These are phyloP conservation scores for Xylaria acuta DNA, from an alignment of 495 filamentous ascomycete species.

Conservation along the genomic window DNA sequence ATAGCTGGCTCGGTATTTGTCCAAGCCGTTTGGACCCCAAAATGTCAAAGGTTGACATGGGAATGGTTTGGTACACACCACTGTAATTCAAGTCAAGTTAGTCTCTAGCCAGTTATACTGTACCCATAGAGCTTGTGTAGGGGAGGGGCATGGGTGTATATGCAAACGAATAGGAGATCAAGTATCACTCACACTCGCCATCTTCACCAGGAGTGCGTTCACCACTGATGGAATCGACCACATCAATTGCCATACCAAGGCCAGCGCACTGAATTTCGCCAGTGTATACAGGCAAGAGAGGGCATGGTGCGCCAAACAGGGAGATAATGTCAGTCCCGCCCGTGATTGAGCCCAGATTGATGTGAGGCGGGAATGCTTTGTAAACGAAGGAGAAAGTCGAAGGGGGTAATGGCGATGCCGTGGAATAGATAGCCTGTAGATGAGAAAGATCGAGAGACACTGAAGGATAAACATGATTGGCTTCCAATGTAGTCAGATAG, in stretches of 20 bases:
- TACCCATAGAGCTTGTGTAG: background rate
- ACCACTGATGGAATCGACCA: slow-evolving; percentile 68
- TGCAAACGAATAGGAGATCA: background rate
- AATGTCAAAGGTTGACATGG: slow-evolving; percentile 90
- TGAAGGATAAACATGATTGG: slow-evolving; percentile 71
- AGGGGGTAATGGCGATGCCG: slow-evolving; percentile 87
- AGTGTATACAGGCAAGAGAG: slow-evolving; percentile 80
- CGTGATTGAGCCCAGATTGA: slow-evolving; percentile 85
- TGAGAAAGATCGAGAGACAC: slow-evolving; percentile 58
- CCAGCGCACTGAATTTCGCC: slow-evolving; percentile 92
- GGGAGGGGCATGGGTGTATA: background rate
- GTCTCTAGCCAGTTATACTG: background rate
- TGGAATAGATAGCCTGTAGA: slow-evolving; percentile 87
- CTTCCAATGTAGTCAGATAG: slow-evolving; percentile 90
- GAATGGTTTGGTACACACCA: slow-evolving; percentile 83
- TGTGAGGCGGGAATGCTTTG: slow-evolving; percentile 70
- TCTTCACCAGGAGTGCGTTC: slow-evolving; percentile 65
- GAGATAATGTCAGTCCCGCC: slow-evolving; percentile 95
- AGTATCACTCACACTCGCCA: slow-evolving; percentile 64
- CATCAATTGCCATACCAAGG: slow-evolving; percentile 87
- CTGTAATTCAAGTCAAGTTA: slow-evolving; percentile 1
- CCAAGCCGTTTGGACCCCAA: slow-evolving; percentile 74
- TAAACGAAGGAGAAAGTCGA: slow-evolving; percentile 94
- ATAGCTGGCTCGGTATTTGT: slow-evolving; percentile 81
- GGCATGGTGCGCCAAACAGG: slow-evolving; percentile 85